Evolutionary conservation across 2,329 filamentous ascomycete genomes (phyloP), one percentile per base, ranked within the genome.

Genomic region (Pleomassaria siparia): DNA sequence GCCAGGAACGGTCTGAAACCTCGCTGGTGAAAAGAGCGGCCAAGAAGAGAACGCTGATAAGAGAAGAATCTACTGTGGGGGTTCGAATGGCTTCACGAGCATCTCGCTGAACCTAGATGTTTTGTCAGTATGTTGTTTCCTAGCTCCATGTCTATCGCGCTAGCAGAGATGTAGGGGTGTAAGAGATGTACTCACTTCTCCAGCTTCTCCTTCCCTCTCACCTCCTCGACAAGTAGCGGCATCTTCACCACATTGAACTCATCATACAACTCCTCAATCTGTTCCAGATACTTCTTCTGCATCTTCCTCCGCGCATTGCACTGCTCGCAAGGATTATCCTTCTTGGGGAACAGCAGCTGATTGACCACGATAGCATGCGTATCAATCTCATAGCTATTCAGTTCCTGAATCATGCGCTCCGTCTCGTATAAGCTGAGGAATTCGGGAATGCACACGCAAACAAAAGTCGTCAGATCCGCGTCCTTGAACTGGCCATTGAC

Each of bases 161-260:
- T 20, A 15, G 4, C 25, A 36, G 8, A 25, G n/a, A 8, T 11
- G 16, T 2, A 44, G 24, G 18, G 13, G 13, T 21, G 28, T 18
- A 9, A 26, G 54, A 63, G 46, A 60, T 58, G 40, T 51, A 72
- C 73, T 65, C 55, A 75, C 74, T 83, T 89, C 74, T 95, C 91
- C 60, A 99, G 76, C 73, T 85, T 92, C 67, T 97, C 92, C 79
- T 95, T 96, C 36, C 94, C 94, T 63, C 94, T 80, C 9, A 99
- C 91, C 76, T 99, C 94, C 72, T 99, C 92, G 1, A 95, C 89
- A 50, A 99, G 76, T 64, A 99, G 74, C 29, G 94, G 94, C 91
- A 99, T 97, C 80, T 92, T 92, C 59, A 99, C 92, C 30, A 99
- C 91, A 69, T 99, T 96, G 77, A 99, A 99, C 72, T 99, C 94